Evolutionary conservation across 129 eudicot species (phyloP).

Genomic region (Deinandra increscens): DNA sequence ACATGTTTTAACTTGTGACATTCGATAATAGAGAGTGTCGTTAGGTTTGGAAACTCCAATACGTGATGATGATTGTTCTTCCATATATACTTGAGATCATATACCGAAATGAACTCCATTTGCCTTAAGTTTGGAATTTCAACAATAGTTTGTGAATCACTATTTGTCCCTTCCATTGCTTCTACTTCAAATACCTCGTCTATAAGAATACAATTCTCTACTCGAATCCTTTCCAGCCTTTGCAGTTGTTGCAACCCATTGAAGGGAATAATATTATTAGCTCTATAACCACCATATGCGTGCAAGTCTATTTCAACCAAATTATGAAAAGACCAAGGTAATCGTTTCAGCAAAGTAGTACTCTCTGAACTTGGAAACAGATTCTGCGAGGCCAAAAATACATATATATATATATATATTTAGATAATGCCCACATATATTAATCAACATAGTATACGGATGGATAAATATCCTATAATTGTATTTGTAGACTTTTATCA

Average conservation of each 20-base stretch:
- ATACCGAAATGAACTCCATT: no score
- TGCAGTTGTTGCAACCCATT: no score
- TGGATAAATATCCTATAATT: no score
- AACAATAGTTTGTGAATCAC: not conserved
- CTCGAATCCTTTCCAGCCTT: not conserved
- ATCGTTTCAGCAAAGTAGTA: not conserved
- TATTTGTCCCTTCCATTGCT: not conserved
- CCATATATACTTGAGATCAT: no score
- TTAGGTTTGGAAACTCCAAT: not conserved
- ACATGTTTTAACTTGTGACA: not conserved
- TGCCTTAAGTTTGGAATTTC: not conserved
- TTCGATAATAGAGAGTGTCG: not conserved
- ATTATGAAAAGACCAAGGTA: constrained; percentile 8
- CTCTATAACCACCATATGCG: no score
- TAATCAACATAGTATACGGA: no score
- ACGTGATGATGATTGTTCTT: no score
- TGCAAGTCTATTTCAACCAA: not conserved
- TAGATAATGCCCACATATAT: no score
- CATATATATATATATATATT: no score
- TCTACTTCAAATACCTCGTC: not conserved
- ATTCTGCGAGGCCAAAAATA: not conserved
- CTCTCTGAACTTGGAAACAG: not conserved
- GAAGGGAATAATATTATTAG: no score
- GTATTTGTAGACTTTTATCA: no score
- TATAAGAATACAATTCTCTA: accelerated